Evolutionary conservation across 163 green algal genomes (phyloP), one percentile per base, ranked within the genome.

Genomic region (Botryococcus braunii): DNA sequence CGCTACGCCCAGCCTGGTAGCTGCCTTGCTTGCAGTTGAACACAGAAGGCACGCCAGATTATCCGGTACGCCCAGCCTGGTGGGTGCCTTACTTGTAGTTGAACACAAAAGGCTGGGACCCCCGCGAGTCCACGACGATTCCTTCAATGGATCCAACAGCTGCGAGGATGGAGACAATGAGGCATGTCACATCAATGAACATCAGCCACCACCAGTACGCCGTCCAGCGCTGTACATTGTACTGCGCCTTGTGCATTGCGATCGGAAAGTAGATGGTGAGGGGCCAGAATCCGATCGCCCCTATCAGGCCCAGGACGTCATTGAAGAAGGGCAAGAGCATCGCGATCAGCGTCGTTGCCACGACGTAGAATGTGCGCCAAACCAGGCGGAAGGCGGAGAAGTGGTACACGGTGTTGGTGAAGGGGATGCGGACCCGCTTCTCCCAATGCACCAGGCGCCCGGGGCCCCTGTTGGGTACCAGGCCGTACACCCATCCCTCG

Each of bases 201-300:
- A 70, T 29, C 25, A 83, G 52, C 49, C 31, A 68, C 8, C 62
- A 32, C 40, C 68, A 66, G n/a, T 68, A 47, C 27, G 9, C 5
- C 1, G 65, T 64, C 21, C 13, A 64, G 23, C 35, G 27, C 1
- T 6, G 35, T 1, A 70, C 55, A 2, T 63, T 63, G n/a, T 63
- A 64, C 63, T 69, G 63, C 43, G 27, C 63, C 21, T 70, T 70
- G 35, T 68, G 40, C 43, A 69, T 69, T 35, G 76, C 49, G 2
- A 84, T 65, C 59, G 78, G 78, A 43, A 81, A 78, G 48, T 75
- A 76, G 21, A 85, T 62, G 17, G 75, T 82, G 23, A 72, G 69
- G 4, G 78, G 78, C 73, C 75, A 81, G 65, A 84, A 84, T 59
- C 71, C 71, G 6, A 84, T 65, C 2, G 75, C 75, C 36, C 59